Evolutionary conservation across 1,139 yeast species (phyloP).

Genomic region (Saccharomyces uvarum): DNA sequence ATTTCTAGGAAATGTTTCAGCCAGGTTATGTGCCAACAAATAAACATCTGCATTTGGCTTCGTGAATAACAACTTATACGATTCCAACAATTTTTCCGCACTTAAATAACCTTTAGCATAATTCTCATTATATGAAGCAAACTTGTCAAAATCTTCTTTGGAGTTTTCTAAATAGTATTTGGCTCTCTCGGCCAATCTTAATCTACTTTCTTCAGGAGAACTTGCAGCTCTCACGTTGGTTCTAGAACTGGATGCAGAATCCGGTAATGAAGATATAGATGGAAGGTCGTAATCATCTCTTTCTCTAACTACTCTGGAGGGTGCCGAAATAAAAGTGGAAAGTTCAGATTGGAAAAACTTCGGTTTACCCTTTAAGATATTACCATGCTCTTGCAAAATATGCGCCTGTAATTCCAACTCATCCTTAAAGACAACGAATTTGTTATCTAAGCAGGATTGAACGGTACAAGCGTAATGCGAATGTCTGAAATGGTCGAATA

Average conservation of each 20-base stretch:
- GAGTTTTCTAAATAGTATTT: conserved; percentile 63
- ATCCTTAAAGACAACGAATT: conserved; percentile 85
- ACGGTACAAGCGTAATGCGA: conserved; percentile 76
- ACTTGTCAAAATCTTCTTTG: conserved; percentile 40
- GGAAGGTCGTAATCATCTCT: conserved; percentile 12
- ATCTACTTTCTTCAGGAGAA: conserved; percentile 44
- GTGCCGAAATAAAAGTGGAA: conserved; percentile 45
- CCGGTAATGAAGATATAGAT: conserved; percentile 13
- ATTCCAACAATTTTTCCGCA: conserved; percentile 42
- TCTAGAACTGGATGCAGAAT: conserved; percentile 1
- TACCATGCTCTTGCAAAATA: conserved; percentile 76
- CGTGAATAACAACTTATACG: conserved; percentile 49
- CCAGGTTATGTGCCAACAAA: conserved; percentile 48
- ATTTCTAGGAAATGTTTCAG: conserved; percentile 44
- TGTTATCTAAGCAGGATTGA: conserved; percentile 77
- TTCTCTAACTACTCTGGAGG: conserved; percentile 25
- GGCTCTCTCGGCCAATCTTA: conserved; percentile 78
- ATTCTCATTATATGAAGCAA: conserved; percentile 42
- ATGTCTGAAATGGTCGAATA: conserved; percentile 64
- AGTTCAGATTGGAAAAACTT: conserved; percentile 57
- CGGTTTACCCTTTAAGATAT: conserved; percentile 41
- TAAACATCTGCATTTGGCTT: conserved; percentile 41
- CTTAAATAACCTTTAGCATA: conserved; percentile 43
- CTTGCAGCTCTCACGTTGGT: conserved; percentile 10
- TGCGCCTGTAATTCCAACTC: conserved; percentile 85